Evolutionary conservation across 305 asterid genomes (phyloP), one percentile per base, ranked within the genome.

Genomic region (Stenogyne calaminthoides): DNA sequence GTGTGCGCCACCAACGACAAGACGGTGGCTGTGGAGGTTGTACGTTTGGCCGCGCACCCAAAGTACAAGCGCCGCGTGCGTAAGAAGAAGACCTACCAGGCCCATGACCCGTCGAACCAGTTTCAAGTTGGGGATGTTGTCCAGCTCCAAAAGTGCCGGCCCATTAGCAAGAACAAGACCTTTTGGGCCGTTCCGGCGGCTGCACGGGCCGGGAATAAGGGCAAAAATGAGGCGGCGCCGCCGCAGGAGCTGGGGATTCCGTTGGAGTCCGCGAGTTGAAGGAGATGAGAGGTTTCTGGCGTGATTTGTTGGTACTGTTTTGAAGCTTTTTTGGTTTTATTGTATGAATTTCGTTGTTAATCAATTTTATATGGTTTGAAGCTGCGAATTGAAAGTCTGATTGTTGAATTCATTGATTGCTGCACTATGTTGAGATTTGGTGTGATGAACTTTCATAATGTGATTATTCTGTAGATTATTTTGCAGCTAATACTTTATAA

Each of bases 31-130:
- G 97, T 94, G 40, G 99, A 91, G 75, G 98, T 94, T 1, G 77
- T 81, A 6, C 98, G 98, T 1, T 78, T 91, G 66, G 95, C 97
- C 51, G 96, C 96, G 1, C 97, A 94, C 72, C 99, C 99, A 0
- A 94, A 94, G 91, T 94, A 94, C 88, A 87, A 94, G 85, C 91
- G 98, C 11, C 87, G 99, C 39, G 92, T 91, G 71, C 80, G 94
- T 87, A 78, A 73, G 83, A 94, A 88, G 97, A 94, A 90, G 97
- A 94, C 80, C 90, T 94, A 80, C 85, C 99, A 94, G 75, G 99
- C 93, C 42, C 98, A 94, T 63, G 98, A 94, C 87, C 93, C 90
- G 37, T 27, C 70, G 55, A 91, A 94, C 77, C 96, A 88, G 81
- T 94, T 94, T 62, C 71, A 91, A 77, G 90, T 90, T 70, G 97